Conservation (phyloP, 2,329 filamentous ascomycete genomes). For the Akanthomyces lecanii region DNA sequence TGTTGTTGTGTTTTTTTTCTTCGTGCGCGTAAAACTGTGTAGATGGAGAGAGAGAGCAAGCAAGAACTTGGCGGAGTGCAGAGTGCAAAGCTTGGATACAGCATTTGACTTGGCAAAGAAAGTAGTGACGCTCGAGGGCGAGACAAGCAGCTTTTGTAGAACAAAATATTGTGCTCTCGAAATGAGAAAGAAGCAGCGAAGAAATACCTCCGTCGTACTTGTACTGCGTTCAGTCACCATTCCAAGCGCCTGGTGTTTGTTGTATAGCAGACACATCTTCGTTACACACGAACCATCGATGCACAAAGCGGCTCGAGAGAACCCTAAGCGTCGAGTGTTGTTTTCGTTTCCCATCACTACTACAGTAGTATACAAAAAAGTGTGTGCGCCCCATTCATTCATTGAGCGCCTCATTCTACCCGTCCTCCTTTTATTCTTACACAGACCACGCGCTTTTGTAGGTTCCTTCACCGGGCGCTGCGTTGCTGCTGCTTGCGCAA, state of each 20-base stretch:
- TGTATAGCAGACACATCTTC: neutral
- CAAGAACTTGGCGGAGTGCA: no score
- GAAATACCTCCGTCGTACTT: neutral
- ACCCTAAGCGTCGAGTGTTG: neutral
- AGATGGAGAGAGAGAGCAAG: no score
- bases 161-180: no score
- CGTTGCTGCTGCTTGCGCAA: slow-evolving; percentile 30
- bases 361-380: neutral
- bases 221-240: neutral
- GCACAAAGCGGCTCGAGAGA: neutral
- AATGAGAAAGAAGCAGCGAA: no score
- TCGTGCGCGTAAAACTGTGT: no score
- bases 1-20: no score
- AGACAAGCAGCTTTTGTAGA: neutral
- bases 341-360: neutral
- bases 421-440: neutral
- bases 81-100: no score
- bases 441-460: neutral
- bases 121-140: no score
- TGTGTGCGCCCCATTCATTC: neutral
- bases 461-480: neutral
- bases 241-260: neutral
- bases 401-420: neutral
- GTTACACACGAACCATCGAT: neutral
- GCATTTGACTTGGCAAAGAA: no score